A percentile compares a stretch with the other conserved stretches of the same genome.
Evolutionary conservation across 2,329 filamentous ascomycete species (phyloP).

Genomic region (Penicillium frequentans): DNA sequence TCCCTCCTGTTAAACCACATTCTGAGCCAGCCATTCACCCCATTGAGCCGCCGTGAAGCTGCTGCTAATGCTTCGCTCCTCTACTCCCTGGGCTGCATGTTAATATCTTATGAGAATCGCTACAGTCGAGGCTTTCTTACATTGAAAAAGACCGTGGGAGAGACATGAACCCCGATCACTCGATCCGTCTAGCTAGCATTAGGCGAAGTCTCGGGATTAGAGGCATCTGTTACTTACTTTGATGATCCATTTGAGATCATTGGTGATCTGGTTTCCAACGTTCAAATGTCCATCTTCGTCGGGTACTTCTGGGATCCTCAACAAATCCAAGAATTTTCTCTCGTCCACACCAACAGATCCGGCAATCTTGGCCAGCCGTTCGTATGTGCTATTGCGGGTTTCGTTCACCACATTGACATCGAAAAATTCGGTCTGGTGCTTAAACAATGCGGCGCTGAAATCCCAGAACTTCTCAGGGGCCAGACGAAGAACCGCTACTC

Average conservation of each 20-base stretch:
- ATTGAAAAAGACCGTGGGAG: slow-evolving; percentile 86
- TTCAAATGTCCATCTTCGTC: slow-evolving; percentile 70
- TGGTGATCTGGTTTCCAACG: slow-evolving; percentile 75
- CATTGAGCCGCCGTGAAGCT: slow-evolving; percentile 79
- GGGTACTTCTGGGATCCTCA: slow-evolving; percentile 69
- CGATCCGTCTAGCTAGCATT: slow-evolving; percentile 54
- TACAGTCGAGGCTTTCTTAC: slow-evolving; percentile 37
- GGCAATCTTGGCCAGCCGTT: slow-evolving; percentile 73
- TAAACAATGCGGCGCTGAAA: slow-evolving; percentile 70
- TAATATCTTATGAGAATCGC: slow-evolving; percentile 12
- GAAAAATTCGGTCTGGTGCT: slow-evolving; percentile 74
- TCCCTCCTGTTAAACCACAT: slow-evolving; percentile 51
- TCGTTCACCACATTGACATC: slow-evolving; percentile 83
- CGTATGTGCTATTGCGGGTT: slow-evolving; percentile 80
- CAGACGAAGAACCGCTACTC: slow-evolving; percentile 72
- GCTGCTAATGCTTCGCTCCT: slow-evolving; percentile 75
- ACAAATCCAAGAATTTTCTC: slow-evolving; percentile 65
- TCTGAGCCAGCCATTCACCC: slow-evolving; percentile 76
- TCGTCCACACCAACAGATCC: slow-evolving; percentile 66
- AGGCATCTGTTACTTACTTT: slow-evolving; percentile 55
- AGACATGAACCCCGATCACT: slow-evolving; percentile 81
- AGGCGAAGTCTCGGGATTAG: slow-evolving; percentile 5
- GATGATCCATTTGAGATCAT: slow-evolving; percentile 79
- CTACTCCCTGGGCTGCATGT: slow-evolving; percentile 55
- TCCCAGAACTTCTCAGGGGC: slow-evolving; percentile 74